Conservation (phyloP, 768 basidiomycete species). For the Gloeostereum incarnatum region DNA sequence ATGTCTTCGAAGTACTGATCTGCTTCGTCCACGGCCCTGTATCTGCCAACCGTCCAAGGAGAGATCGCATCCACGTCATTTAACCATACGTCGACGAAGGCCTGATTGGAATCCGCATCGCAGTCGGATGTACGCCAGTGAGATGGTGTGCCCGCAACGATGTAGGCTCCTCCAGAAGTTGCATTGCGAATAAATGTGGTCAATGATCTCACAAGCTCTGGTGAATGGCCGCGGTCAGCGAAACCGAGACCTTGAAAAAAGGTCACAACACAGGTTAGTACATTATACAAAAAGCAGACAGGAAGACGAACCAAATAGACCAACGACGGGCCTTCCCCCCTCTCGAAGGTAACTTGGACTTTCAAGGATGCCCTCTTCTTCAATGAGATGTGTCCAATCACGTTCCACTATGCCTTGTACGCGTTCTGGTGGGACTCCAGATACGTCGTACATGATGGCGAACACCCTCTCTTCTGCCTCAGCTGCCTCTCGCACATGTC, state of each 20-base stretch:
- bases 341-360: not conserved
- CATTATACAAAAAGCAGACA: too few species aligned
- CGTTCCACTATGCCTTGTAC: not conserved
- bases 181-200: not conserved
- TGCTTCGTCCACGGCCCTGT: not conserved
- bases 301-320: too few species aligned
- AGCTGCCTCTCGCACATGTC: constrained; percentile 36
- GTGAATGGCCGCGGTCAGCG: not conserved
- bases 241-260: not conserved
- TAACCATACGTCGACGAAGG: not conserved
- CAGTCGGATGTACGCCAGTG: not conserved
- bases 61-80: not conserved
- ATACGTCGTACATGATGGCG: constrained; percentile 39
- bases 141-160: not conserved
- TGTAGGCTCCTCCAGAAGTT: not conserved
- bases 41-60: not conserved
- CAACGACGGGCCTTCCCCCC: not conserved
- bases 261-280: too few species aligned
- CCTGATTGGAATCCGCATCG: not conserved
- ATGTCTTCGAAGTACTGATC: not conserved
- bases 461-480: constrained; percentile 46
- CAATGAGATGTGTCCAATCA: not conserved
- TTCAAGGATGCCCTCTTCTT: not conserved
- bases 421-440: not conserved
- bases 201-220: not conserved